Conservation (phyloP, 73 alveolate genomes). For the Tetrahymena elliotti region DNA sequence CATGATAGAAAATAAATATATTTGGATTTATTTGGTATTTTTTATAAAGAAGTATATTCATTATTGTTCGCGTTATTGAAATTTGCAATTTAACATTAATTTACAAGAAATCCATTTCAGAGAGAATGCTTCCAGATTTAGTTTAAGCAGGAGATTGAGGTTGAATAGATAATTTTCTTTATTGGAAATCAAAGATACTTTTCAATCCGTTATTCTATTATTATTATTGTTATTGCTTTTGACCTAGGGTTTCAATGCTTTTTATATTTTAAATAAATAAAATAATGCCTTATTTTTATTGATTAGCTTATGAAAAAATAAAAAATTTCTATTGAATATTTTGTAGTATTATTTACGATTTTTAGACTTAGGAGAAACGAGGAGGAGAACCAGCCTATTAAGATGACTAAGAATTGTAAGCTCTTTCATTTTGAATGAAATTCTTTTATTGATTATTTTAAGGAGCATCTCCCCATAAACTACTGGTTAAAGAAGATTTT, state of each 20-base stretch:
- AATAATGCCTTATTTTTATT: not conserved
- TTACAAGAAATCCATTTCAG: not conserved
- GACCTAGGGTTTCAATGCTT: not conserved
- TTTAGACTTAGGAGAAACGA: not conserved
- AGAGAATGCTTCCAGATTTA: not conserved
- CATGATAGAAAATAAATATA: too few species aligned
- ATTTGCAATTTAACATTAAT: not conserved
- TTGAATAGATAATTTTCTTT: not conserved
- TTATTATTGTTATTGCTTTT: not conserved
- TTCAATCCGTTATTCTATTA: not conserved
- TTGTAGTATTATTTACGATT: not conserved
- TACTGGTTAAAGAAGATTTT: not conserved
- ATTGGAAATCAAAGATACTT: not conserved
- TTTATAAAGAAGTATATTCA: not conserved
- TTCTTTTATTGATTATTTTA: not conserved
- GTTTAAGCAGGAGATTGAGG: not conserved
- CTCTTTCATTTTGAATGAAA: not conserved
- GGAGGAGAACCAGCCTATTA: not conserved
- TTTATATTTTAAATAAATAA: not conserved
- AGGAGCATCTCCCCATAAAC: not conserved
- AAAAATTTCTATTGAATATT: not conserved
- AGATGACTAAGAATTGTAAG: not conserved
- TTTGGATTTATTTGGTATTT: too few species aligned
- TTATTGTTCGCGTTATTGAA: not conserved
- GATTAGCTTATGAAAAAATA: too few species aligned